Evolutionary conservation across 139 green algal genomes (phyloP), one percentile per base, ranked within the genome.

Genomic region (Chlamydomonas incerta): DNA sequence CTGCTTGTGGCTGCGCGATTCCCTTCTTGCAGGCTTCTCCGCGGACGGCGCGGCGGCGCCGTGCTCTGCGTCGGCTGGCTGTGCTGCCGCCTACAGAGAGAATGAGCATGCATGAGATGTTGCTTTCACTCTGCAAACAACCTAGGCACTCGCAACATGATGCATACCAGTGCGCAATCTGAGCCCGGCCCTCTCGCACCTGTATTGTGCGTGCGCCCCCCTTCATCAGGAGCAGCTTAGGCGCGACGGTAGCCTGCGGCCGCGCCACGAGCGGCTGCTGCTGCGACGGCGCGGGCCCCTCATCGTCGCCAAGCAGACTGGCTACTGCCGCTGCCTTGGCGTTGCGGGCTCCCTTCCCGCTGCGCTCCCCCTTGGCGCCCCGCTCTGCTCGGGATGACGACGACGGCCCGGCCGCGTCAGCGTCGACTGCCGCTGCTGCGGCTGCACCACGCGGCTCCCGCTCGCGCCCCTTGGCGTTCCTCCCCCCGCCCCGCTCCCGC

Each of bases 161-260:
- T 58, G 13, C 52, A 15, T 58, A 58, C 13, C 52, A 15, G 11
- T 58, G 13, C 52, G 52, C 52, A 58, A 15, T 15, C 52, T 11
- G 8, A 62, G 60, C 60, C 24, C 14, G 1, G 26, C 26, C 60
- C 60, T 34, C 60, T 3, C 26, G 3, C 35, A 83, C 76, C 76
- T 83, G 76, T 62, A 62, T 83, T 1, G 9, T 18, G 4, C 76
- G 62, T 29, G 76, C 76, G 4, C 76, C 76, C 1, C 76, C 76
- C 76, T 83, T 83, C 20, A 83, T 37, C 62, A 83, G 76, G 24
- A 83, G 35, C 26, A 65, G 28, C 0, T 37, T 26, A 8, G 76
- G 76, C 15, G 76, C 46, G 2, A 62, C 37, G 0, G 28, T 28
- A 0, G 41, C 0, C 28, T 29, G 34, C 5, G 35, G 76, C 76